phyloP scores from a whole-genome alignment of 345 rosid species.

The Garcia nutans region DNA sequence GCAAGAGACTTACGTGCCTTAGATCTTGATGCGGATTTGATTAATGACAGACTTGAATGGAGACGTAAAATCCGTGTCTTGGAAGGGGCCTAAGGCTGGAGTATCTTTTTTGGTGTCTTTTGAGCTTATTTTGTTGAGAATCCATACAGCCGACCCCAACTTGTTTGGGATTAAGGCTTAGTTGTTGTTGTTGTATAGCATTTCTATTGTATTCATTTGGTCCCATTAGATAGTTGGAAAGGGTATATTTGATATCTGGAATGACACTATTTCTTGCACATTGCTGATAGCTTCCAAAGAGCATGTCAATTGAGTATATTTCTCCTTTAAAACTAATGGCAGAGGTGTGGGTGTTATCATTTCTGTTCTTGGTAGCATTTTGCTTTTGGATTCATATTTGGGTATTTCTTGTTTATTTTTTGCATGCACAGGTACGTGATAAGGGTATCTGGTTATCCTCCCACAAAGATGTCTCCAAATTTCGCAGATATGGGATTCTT shows the following conservation, averaged over 20 bases:
- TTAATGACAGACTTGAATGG: no score
- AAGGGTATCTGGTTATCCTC: conserved; percentile 71
- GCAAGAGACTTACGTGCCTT: no score
- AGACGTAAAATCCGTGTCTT: no score
- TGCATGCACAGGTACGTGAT: conserved; percentile 56
- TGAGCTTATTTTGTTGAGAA: no score
- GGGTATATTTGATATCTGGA: neutral
- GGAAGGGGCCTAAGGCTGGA: no score
- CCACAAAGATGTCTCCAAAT: conserved; percentile 56
- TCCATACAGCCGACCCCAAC: no score
- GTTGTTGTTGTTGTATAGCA: no score
- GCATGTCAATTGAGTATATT: neutral
- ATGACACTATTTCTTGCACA: neutral
- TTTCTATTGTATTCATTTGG: neutral
- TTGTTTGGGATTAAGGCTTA: no score
- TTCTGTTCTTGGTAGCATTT: neutral
- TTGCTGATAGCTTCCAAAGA: neutral
- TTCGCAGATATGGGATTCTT: conserved; percentile 47
- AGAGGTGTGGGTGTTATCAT: neutral
- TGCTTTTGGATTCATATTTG: neutral
- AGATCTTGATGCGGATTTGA: no score
- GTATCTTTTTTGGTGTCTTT: no score
- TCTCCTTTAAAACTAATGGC: neutral
- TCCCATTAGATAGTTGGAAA: neutral
- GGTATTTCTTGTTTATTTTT: neutral